Percentiles rank a stretch among this genome's conserved stretches.
Conservation (phyloP, 192 early-diverging fungal genomes). For the Umbelopsis sp. region DNA sequence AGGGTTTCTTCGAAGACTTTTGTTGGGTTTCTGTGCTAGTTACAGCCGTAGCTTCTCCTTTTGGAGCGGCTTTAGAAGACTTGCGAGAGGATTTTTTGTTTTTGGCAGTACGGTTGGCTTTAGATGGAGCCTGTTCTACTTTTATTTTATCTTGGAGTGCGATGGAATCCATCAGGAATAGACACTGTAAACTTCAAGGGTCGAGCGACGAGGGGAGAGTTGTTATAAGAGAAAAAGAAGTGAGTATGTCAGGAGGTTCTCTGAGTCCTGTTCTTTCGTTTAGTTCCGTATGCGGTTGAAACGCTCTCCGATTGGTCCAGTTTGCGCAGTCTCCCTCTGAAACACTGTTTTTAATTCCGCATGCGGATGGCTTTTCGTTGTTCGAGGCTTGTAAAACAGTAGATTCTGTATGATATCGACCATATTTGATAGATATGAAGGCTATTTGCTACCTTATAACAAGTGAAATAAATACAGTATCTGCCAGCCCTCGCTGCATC, state of each 20-base stretch:
- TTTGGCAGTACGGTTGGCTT: not conserved
- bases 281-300: not conserved
- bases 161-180: not conserved
- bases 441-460: too few species aligned
- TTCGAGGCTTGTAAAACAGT: too few species aligned
- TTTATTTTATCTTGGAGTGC: not conserved
- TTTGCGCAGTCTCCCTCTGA: not conserved
- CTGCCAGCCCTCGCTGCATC: too few species aligned
- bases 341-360: not conserved
- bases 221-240: not conserved
- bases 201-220: not conserved
- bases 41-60: not conserved
- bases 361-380: not conserved
- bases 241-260: not conserved
- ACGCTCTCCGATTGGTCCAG: conserved; percentile 3
- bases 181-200: not conserved
- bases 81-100: not conserved
- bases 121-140: not conserved
- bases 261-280: not conserved
- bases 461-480: too few species aligned
- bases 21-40: not conserved
- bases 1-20: not conserved
- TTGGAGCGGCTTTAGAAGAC: not conserved
- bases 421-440: too few species aligned
- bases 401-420: too few species aligned